These are phyloP conservation scores for Oehlia diaphana DNA, from an alignment of 192 early-diverging fungal species.

Conservation along the genomic window DNA sequence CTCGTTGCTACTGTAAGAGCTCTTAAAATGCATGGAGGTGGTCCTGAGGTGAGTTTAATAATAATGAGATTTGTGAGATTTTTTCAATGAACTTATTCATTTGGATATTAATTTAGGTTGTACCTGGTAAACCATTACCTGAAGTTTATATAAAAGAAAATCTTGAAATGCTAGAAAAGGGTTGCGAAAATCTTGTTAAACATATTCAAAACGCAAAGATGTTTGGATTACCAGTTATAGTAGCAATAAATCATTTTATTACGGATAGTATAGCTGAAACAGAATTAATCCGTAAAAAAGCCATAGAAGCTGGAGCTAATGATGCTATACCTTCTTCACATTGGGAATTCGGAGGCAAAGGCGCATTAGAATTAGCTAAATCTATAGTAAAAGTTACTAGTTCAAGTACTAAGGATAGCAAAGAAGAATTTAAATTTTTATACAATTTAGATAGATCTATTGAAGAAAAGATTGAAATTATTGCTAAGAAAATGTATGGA, in stretches of 20 bases:
- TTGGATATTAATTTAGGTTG: conserved; percentile 18
- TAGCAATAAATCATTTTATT: conserved; percentile 89
- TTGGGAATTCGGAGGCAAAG: conserved; percentile 92
- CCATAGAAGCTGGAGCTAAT: conserved; percentile 81
- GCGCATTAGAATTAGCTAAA: conserved; percentile 84
- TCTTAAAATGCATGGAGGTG: conserved; percentile 98
- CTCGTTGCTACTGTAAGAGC: conserved; percentile 93
- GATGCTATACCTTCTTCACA: conserved; percentile 89
- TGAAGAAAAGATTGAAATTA: conserved; percentile 88
- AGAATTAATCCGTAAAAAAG: conserved; percentile 67
- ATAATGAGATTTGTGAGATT: background rate
- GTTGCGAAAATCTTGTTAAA: conserved; percentile 83
- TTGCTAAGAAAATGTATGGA: conserved; percentile 93
- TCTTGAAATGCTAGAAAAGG: conserved; percentile 78
- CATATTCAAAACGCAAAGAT: conserved; percentile 91
- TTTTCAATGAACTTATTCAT: background rate
- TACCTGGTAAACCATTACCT: conserved; percentile 85
- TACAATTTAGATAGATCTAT: conserved; percentile 83
- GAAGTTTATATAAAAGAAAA: conserved; percentile 90
- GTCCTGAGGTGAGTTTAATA: conserved; percentile 73
- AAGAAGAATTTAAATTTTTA: conserved; percentile 76
- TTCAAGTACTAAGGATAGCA: conserved; percentile 18
- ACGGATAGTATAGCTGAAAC: conserved; percentile 88
- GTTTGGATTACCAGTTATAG: conserved; percentile 88
- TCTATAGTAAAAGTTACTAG: conserved; percentile 79